phyloP scores from a whole-genome alignment of 225 moss, liverwort and hornwort species.

The Straminergon stramineum region DNA sequence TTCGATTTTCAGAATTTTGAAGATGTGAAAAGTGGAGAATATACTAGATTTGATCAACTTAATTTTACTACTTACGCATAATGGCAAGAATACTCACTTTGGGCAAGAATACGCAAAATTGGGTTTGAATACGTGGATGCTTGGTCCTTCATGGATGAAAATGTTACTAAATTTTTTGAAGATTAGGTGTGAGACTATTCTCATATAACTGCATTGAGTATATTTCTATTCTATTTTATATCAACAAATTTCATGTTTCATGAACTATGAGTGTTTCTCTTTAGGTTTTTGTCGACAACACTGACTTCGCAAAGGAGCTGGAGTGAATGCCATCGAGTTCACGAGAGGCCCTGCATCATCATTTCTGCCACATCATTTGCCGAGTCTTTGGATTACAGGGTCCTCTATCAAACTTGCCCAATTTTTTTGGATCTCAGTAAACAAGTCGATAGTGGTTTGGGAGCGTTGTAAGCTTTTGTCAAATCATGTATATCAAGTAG shows the following conservation, averaged over 20 bases:
- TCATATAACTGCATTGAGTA: background rate
- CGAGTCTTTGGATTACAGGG: background rate
- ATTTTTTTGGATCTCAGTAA: background rate
- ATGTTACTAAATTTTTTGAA: background rate
- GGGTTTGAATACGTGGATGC: background rate
- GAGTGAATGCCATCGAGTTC: conserved; percentile 26
- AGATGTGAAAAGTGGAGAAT: background rate
- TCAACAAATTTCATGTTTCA: background rate
- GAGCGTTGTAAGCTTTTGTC: conserved; percentile 11
- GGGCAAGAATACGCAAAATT: background rate
- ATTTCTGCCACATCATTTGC: background rate
- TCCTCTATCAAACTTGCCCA: background rate
- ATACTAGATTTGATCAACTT: background rate
- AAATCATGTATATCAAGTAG: conserved; percentile 12
- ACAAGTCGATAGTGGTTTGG: background rate
- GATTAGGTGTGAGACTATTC: background rate
- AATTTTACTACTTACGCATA: background rate
- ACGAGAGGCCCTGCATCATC: background rate
- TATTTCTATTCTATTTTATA: background rate
- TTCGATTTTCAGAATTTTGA: background rate
- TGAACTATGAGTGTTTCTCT: background rate
- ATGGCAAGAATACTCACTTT: background rate
- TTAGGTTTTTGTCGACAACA: conserved; percentile 96
- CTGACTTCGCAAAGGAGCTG: conserved; percentile 72
- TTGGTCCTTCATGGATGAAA: background rate